Base-by-base conservation (phyloP, 148 eudicot genomes). In the Pharnaceum exiguum region DNA sequence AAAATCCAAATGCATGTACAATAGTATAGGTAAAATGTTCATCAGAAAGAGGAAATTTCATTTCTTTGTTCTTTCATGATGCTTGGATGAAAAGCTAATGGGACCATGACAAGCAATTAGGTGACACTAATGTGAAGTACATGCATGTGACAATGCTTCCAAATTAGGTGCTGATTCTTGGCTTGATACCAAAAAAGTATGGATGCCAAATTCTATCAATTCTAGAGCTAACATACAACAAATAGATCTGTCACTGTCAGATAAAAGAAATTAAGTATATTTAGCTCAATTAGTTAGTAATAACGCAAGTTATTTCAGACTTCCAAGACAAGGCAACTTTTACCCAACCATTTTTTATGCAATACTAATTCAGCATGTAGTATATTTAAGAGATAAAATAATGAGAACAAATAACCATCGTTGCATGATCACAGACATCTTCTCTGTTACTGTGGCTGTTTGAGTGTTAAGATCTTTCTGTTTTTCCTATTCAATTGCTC, bases 1-100 rank as follows among this genome's bases (percentile, higher is more conserved):
- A 87, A 70, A 91, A 91, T 73, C 98, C 98, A 57, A 91, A 91
- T 73, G 87, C 98, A 27, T 91, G 98, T 77, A 81, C 74, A 63
- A 85, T 85, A 70, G 81, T 65, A 61, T 82, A 82, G 72, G 0
- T 30, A 46, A 49, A 56, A 25, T 46, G 44, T 29, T 26, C 47
- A 28, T 55, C 17, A 32, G 23, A 21, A 15, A n/a, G 59, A 30
- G 22, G 45, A 33, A 67, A 10, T 49, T 37, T 7, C 21, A 26
- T 33, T 46, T 57, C 29, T 57, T 40, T 61, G 72, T 55, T 46
- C 61, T 42, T 57, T 51, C 50, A 24, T 43, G 56, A 40, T 59
- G 54, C 55, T 16, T 54, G 52, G 43, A 56, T 51, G 59, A 26
- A 66, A 61, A 59, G 68, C 46, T 48, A 63, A 33, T 37, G 23